Evolutionary conservation across 176 grass and related monocot genomes (phyloP), one percentile per base, ranked within the genome.

Genomic region (Musa troglodytarum): DNA sequence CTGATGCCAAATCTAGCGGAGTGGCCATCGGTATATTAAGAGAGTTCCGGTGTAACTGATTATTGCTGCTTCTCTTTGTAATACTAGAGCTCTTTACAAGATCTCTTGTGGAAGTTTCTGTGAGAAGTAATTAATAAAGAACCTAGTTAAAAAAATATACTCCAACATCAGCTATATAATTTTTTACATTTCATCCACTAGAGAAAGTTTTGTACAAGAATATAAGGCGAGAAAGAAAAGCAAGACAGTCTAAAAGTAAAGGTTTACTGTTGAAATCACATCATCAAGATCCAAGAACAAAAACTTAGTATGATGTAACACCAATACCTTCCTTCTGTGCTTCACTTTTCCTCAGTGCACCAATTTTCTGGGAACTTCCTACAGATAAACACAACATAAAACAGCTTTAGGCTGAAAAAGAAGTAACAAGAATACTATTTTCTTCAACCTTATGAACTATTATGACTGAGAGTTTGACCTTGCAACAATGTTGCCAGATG

Each of bases 391-490:
- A 77, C 19, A 65, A 51, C 53, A 34, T 63, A 20, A 52, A 22
- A 63, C 4, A 24, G 8, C 16, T 15, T 9, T 2, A 26, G 8
- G 17, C 34, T 14, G 5, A 64, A 12, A 26, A 74, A 50, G 12
- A 51, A 50, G 34, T 34, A 34, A 34, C 57, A 54, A 25, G 23
- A 1, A 54, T 9, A 24, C 16, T 14, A 26, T 34, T 13, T 74
- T 26, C 3, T 9, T 16, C 6, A 74, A 61, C 14, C 15, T 26
- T 56, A 15, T 29, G 5, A 51, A 11, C 17, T 16, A 20, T 21
- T 73, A 84, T 61, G 69, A 11, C 43, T n/a, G 66, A 83, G 72
- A 61, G 73, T 54, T 69, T 85, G 83, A 91, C 94, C 94, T 89
- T 93, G 76, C 73, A 63, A 68, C 50, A 43, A 70, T 63, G 81